These are phyloP conservation scores for Lathyrus aphaca DNA, from an alignment of 306 rosid genomes.

Conservation along the genomic window DNA sequence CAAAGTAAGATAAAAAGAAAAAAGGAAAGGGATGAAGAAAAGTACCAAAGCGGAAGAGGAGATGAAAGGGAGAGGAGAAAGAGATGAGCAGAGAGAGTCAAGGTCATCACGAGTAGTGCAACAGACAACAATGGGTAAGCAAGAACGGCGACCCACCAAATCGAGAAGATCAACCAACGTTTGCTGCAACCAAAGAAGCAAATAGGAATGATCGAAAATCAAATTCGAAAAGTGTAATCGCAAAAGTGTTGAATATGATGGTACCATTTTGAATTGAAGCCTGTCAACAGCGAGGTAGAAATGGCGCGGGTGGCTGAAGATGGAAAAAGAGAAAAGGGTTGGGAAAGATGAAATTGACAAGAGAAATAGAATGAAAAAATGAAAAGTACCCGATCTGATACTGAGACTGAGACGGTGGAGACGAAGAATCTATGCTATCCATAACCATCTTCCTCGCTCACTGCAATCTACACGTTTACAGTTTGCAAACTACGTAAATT, in stretches of 20 bases:
- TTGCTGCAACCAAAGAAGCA: conserved; percentile 48
- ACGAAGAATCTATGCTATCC: conserved; percentile 44
- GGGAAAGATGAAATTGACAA: not conserved
- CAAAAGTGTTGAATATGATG: not conserved
- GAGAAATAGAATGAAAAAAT: not conserved
- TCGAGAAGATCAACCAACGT: conserved; percentile 73
- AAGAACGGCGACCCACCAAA: conserved; percentile 70
- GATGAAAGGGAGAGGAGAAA: conserved; percentile 65
- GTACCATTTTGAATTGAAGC: conserved; percentile 78
- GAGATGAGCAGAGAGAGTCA: conserved; percentile 74
- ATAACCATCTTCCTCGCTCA: conserved; percentile 41
- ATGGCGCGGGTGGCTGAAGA: conserved; percentile 70
- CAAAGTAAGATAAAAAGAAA: not conserved
- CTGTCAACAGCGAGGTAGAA: conserved; percentile 88
- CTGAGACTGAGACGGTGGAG: conserved; percentile 27
- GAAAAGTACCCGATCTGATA: conserved; percentile 35
- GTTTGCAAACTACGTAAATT: too few relatives aligned
- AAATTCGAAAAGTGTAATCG: not conserved
- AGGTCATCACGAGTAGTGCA: conserved; percentile 91
- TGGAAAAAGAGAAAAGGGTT: not conserved
- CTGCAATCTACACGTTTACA: too few relatives aligned
- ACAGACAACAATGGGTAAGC: conserved; percentile 70
- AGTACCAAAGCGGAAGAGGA: conserved; percentile 66
- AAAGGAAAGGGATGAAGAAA: not conserved
- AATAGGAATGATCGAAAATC: not conserved